Percentiles rank a stretch among this genome's conserved stretches.
These are phyloP conservation scores for Schizopora paradoxa DNA, from an alignment of 1,284 basidiomycete genomes.

Conservation along the genomic window DNA sequence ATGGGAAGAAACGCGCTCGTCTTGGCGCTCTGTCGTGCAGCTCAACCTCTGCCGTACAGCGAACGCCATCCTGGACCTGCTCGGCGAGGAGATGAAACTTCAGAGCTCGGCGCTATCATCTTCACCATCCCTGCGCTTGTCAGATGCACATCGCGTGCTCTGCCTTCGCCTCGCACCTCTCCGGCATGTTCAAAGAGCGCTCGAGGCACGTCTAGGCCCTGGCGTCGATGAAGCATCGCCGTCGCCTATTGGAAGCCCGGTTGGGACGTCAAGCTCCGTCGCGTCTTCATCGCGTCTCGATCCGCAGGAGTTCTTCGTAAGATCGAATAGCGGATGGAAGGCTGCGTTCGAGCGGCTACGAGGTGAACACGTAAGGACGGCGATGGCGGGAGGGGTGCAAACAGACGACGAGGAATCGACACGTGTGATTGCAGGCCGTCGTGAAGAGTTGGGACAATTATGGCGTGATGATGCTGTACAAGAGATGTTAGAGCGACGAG, in stretches of 20 bases:
- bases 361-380: conserved; percentile 10
- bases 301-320: neutral
- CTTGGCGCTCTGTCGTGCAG: conserved; percentile 61
- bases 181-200: conserved; percentile 47
- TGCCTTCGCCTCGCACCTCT: conserved; percentile 50
- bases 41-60: conserved; percentile 61
- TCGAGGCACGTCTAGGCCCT: conserved; percentile 46
- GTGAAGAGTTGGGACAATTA: conserved; percentile 57
- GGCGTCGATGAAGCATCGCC: conserved; percentile 38
- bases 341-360: neutral
- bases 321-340: neutral
- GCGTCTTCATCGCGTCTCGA: conserved; percentile 19
- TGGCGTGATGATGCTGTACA: conserved; percentile 58
- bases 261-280: too few relatives aligned
- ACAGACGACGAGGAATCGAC: too few relatives aligned
- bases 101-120: too few relatives aligned
- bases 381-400: conserved; percentile 49
- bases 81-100: conserved; percentile 37
- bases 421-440: conserved; percentile 53
- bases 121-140: too few relatives aligned
- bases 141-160: too few relatives aligned
- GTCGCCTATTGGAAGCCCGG: conserved; percentile 13
- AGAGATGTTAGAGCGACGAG: conserved; percentile 46
- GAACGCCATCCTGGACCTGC: conserved; percentile 47
- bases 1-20: conserved; percentile 50